Percentiles rank a stretch among this genome's conserved stretches.
phyloP scores from a whole-genome alignment of 352 stramenopile species.

The Globisporangium solare region DNA sequence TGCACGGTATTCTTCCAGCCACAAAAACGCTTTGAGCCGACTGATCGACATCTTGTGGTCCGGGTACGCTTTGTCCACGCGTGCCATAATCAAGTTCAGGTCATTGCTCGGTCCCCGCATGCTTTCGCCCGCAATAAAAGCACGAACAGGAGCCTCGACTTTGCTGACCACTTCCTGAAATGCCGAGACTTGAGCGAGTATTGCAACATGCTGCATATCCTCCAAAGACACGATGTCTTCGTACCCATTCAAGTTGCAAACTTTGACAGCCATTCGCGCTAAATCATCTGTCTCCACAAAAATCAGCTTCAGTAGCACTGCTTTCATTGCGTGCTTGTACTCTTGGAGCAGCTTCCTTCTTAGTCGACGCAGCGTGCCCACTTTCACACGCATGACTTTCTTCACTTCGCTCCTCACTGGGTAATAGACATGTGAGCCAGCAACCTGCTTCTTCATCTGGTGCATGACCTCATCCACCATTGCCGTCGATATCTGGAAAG shows the following conservation, averaged over 20 bases:
- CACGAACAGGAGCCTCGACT: too few species aligned
- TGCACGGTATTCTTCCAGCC: too few species aligned
- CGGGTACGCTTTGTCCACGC: too few species aligned
- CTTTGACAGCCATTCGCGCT: constrained; percentile 28
- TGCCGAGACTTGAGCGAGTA: constrained; percentile 22
- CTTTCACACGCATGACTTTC: constrained; percentile 33
- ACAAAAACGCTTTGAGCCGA: too few species aligned
- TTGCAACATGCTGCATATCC: constrained; percentile 29
- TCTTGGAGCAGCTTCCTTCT: constrained; percentile 38
- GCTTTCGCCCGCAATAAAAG: too few species aligned
- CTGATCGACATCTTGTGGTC: too few species aligned
- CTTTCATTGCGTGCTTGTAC: constrained; percentile 40
- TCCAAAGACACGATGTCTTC: constrained; percentile 24
- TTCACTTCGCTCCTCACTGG: constrained; percentile 31
- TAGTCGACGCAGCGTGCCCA: constrained; percentile 23
- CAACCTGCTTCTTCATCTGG: constrained; percentile 48
- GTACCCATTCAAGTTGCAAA: constrained; percentile 35
- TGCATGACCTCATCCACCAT: constrained; percentile 19
- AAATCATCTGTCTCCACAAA: constrained; percentile 45
- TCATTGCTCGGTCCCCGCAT: too few species aligned
- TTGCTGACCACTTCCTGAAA: neutral
- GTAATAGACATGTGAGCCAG: constrained; percentile 43
- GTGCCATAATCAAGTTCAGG: too few species aligned
- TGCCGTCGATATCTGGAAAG: constrained; percentile 8
- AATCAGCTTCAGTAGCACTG: constrained; percentile 27